Percentiles rank a stretch among this genome's conserved stretches.
These are phyloP conservation scores for Pugionium dolabratum DNA, from an alignment of 345 rosid species.

Conservation along the genomic window DNA sequence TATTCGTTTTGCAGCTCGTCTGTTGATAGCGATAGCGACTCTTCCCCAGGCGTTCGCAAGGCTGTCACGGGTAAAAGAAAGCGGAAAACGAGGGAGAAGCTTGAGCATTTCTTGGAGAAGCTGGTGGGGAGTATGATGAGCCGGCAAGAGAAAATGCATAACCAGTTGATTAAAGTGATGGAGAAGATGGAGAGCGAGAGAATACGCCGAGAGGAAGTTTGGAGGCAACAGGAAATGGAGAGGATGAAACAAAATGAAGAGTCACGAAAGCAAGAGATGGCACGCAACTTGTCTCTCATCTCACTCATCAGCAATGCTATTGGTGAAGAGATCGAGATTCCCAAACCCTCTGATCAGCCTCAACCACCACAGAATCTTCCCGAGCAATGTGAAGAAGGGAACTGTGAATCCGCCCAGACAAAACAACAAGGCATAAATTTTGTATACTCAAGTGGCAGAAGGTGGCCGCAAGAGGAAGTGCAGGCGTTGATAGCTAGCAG, in stretches of 20 bases:
- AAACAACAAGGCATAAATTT: conserved; percentile 25
- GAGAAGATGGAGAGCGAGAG: conserved; percentile 73
- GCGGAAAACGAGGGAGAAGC: conserved; percentile 47
- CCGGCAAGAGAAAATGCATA: conserved; percentile 76
- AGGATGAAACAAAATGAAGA: conserved; percentile 62
- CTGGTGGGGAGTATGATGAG: conserved; percentile 62
- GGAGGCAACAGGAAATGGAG: conserved; percentile 69
- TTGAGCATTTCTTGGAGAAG: conserved; percentile 54
- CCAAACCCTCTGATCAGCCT: conserved; percentile 9
- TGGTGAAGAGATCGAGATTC: conserved; percentile 51
- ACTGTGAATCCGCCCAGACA: conserved; percentile 26
- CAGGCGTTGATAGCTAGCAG: conserved; percentile 63
- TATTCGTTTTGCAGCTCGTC: conserved; percentile 50
- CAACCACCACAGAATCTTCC: conserved; percentile 25
- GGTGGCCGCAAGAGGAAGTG: conserved; percentile 81
- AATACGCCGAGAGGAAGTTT: conserved; percentile 66
- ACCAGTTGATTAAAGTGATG: conserved; percentile 62
- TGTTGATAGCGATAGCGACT: conserved; percentile 45
- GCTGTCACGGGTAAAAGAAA: conserved; percentile 52
- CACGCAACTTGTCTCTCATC: conserved; percentile 62
- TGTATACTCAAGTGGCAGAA: conserved; percentile 42
- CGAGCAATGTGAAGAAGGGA: conserved; percentile 35
- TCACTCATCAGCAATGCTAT: conserved; percentile 52
- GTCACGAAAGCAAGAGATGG: conserved; percentile 52
- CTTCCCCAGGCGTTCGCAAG: conserved; percentile 32